Evolutionary conservation across 352 stramenopile genomes (phyloP), one percentile per base, ranked within the genome.

Genomic region (Detonula confervacea): DNA sequence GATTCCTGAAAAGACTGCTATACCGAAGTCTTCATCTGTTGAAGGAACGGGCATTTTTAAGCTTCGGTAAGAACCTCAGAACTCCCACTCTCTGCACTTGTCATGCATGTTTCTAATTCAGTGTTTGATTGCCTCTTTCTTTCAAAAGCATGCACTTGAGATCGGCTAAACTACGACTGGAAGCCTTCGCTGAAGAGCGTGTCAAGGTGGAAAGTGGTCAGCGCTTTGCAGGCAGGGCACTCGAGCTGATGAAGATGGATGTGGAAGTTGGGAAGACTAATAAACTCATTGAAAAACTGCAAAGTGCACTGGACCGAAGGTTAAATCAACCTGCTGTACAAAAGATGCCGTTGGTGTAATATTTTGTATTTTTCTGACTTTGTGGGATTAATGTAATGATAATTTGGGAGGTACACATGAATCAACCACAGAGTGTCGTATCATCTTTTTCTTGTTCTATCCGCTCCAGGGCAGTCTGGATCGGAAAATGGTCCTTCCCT

Each of bases 81-180:
- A 18, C 8, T 14, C 3, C 68, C n/a, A n/a, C 56, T 54, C 14
- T 30, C 35, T 42, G 22, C 52, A 24, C 42, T 72, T 1, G 14
- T 39, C 8, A 35, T 18, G n/a, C 22, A 55, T 55, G 42, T 22
- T 18, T 14, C n/a, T 20, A 24, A 30, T 29, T 64, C n/a, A n/a
- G n/a, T n/a, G n/a, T n/a, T n/a, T n/a, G n/a, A n/a, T 63, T 61
- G 22, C 22, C 11, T 63, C 12, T 42, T n/a, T 30, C 7, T 20
- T 57, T n/a, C 33, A 12, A 60, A 59, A 82, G 73, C 42, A 55
- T 78, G 46, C 67, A 75, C 33, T 29, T 73, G 24, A 64, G 70
- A 73, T 66, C 75, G 18, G 63, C 61, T 20, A 59, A 74, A 64
- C 55, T 83, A 52, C 37, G 67, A 42, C 22, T 83, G 24, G 24